Conservation (phyloP, 805 yeast genomes). For the Saccharomyces kudriavzevii region DNA sequence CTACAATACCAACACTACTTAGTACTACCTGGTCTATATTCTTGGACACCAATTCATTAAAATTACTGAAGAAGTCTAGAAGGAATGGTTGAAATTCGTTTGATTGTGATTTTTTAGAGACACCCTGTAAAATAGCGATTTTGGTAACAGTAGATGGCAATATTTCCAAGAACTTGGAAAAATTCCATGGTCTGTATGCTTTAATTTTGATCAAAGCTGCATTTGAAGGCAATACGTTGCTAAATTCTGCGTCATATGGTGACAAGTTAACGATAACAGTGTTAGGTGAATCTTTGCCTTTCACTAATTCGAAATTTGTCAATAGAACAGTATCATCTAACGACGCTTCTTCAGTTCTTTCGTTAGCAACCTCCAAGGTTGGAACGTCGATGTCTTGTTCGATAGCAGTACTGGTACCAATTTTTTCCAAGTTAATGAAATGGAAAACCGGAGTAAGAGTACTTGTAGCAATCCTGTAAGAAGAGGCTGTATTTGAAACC, state of each 20-base stretch:
- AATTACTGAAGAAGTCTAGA: conserved; percentile 64
- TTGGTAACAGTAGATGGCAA: conserved; percentile 49
- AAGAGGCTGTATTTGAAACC: conserved; percentile 44
- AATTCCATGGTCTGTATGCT: conserved; percentile 66
- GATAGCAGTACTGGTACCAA: conserved; percentile 18
- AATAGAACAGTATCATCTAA: conserved; percentile 26
- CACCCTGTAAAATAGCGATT: conserved; percentile 62
- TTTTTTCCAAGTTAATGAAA: conserved; percentile 37
- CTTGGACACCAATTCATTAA: conserved; percentile 38
- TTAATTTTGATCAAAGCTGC: conserved; percentile 45
- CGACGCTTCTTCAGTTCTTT: conserved; percentile 8
- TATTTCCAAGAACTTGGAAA: conserved; percentile 39
- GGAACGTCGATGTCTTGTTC: conserved; percentile 10
- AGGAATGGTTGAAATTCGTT: conserved; percentile 60
- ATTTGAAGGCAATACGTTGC: conserved; percentile 30
- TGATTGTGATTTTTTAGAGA: conserved; percentile 19
- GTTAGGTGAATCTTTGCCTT: conserved; percentile 32
- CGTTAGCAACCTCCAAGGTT: conserved; percentile 4
- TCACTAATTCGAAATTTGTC: conserved; percentile 28
- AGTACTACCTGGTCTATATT: conserved; percentile 47
- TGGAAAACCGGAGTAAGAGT: conserved; percentile 58
- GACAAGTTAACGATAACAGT: conserved; percentile 62
- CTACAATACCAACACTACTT: conserved; percentile 36
- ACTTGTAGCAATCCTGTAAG: conserved; percentile 48
- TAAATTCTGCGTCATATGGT: conserved; percentile 39